Base-by-base conservation (phyloP, 2,329 filamentous ascomycete genomes). In the Amauroascus niger region DNA sequence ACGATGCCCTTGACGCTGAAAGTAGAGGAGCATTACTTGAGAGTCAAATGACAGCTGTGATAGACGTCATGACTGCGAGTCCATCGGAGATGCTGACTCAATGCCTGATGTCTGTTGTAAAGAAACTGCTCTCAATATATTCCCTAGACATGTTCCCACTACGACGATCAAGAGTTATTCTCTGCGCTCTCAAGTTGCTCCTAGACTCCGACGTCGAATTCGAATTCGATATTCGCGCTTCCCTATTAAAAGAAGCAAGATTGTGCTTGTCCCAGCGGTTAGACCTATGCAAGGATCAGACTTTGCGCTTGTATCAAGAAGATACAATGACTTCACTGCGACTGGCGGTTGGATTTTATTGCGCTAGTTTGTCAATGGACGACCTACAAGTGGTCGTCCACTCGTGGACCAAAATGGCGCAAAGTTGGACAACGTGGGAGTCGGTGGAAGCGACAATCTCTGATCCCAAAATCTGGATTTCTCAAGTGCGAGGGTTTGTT, bases 401-500 rank as follows among this genome's bases (percentile, higher is more conserved):
- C 6, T 68, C 64, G 5, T 72, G 71, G 68, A 61, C 56, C 28
- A 61, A 58, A 20, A 71, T 81, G 49, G 64, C 74, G 26, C 66
- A 64, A 44, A 64, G 71, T 24, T 76, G 79, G 58, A 58, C 65
- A 39, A 69, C 72, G 32, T 67, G 70, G 64, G 60, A 68, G 6
- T 65, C 69, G 6, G 58, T 83, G 16, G 55, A 68, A 13, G 61
- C 65, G 11, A 64, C 66, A 13, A 62, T 84, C n/a, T 76, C 80
- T 44, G 74, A 80, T 59, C 60, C 72, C 6, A 70, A 74, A 16
- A 66, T 69, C 44, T 75, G 79, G 64, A 57, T 79, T 13, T 61
- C 71, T 28, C 76, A 81, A 48, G 66, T 85, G 35, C 71, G 75
- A 52, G 71, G 75, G 1, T 66, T 80, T 39, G 70, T 76, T 6